Conservation (phyloP, 208 protist genomes). For the Acanthamoeba sp. region DNA sequence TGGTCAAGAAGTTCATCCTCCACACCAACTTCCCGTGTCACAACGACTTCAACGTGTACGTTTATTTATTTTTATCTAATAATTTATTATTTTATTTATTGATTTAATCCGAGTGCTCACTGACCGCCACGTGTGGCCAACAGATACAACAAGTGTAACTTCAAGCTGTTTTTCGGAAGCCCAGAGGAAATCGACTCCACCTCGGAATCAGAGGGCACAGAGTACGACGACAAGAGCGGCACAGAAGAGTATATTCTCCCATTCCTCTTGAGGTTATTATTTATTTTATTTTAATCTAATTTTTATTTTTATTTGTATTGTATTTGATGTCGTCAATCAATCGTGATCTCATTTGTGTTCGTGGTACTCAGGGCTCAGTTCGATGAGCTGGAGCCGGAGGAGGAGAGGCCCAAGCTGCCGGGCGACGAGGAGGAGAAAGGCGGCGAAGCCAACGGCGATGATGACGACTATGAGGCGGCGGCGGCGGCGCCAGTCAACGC, state of each 20-base stretch:
- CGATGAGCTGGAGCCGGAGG: constrained; percentile 48
- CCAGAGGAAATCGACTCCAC: neutral
- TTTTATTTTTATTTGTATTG: no score
- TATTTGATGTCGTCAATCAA: neutral
- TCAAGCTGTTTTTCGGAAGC: constrained; percentile 74
- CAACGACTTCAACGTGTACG: constrained; percentile 89
- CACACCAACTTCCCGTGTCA: constrained; percentile 91
- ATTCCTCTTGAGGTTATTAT: no score
- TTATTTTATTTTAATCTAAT: no score
- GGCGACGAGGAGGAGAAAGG: neutral
- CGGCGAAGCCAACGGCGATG: neutral
- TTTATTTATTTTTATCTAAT: neutral
- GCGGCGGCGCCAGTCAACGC: no score
- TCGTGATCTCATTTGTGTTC: neutral
- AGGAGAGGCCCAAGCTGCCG: neutral
- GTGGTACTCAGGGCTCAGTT: neutral
- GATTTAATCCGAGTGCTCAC: no score
- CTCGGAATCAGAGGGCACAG: constrained; percentile 15
- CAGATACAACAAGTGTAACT: constrained; percentile 72
- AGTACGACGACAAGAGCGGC: constrained; percentile 38
- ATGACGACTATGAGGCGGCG: neutral
- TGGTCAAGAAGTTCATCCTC: constrained; percentile 90
- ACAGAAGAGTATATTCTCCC: neutral
- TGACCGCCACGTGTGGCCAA: neutral
- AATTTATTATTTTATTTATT: no score